Percentiles rank a stretch among this genome's conserved stretches.
Conservation (phyloP, 2,329 filamentous ascomycete species). For the Aschersonia sp. region DNA sequence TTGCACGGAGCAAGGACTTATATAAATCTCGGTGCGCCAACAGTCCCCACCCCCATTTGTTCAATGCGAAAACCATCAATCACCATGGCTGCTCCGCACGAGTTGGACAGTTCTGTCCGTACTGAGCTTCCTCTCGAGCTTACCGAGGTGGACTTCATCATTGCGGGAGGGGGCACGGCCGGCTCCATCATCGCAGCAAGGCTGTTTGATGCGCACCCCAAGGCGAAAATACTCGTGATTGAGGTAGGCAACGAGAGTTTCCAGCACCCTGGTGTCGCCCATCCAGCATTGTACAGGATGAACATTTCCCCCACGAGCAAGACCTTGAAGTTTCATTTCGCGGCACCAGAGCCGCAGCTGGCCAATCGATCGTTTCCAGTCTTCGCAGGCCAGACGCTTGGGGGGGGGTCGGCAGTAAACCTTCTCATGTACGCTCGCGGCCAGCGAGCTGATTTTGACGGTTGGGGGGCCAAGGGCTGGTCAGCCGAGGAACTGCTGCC, state of each 20-base stretch:
- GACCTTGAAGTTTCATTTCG: background rate
- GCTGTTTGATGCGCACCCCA: background rate
- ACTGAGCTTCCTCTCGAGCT: constrained; percentile 3
- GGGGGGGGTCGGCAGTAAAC: constrained; percentile 11
- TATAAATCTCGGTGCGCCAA: no score
- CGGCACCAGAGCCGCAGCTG: background rate
- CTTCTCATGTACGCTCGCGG: constrained; percentile 10
- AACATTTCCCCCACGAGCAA: background rate
- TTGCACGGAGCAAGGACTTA: no score
- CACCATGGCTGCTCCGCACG: no score
- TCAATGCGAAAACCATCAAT: no score
- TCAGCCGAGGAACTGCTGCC: constrained; percentile 8
- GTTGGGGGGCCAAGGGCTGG: constrained; percentile 9
- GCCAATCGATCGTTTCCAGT: constrained; percentile 1
- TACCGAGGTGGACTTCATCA: constrained; percentile 8
- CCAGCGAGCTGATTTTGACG: constrained; percentile 8
- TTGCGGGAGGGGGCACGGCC: constrained; percentile 6
- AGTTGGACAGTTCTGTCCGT: background rate
- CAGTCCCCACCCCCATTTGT: no score
- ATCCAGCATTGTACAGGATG: background rate
- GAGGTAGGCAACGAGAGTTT: background rate
- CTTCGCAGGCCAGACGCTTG: constrained; percentile 8
- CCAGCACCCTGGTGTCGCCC: background rate
- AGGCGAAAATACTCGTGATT: background rate
- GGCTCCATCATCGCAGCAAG: background rate